Evolutionary conservation across 148 eudicot species (phyloP), one percentile per base, ranked within the genome.

Genomic region (Linanthus parryae): DNA sequence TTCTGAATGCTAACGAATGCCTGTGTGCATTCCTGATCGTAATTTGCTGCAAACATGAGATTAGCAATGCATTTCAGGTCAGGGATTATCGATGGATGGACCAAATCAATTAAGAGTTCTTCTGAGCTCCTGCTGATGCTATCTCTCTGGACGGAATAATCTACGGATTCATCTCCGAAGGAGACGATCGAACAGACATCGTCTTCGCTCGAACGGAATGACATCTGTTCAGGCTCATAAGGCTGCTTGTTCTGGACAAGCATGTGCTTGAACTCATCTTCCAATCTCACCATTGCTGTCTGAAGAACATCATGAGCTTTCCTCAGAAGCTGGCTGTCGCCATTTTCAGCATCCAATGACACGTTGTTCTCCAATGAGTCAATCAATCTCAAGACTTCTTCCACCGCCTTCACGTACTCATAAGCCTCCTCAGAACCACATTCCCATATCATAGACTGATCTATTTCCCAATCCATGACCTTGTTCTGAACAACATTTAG

Each of bases 361-460:
- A 66, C 40, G 57, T 43, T 46, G 57, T 43, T 46, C 57, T 84
- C 90, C 45, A 83, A 73, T 16, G 58, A 56, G 20, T 83, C 80
- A 19, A 61, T 69, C 73, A 86, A 52, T 30, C 57, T 61, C 13
- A 70, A 77, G 9, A 70, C 79, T 62, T 78, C 86, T 31, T 81
- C 82, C 28, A 81, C 89, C 3, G 76, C 68, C 47, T 71, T 78
- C 23, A 91, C 22, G 57, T 76, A 91, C 41, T 86, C 86, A 52
- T 66, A 46, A 54, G 71, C 79, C 44, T 80, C 83, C 19, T 80
- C 78, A 15, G 74, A 69, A 11, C 85, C 76, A 58, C 73, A 65
- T 48, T 90, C 97, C 88, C 85, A 90, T 50, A 81, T 78, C 88
- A 85, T 85, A 14, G 79, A 48, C 27, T 85, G 73, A 36, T 72